phyloP scores from a whole-genome alignment of 495 filamentous ascomycete species.

The Copromyces sp. region DNA sequence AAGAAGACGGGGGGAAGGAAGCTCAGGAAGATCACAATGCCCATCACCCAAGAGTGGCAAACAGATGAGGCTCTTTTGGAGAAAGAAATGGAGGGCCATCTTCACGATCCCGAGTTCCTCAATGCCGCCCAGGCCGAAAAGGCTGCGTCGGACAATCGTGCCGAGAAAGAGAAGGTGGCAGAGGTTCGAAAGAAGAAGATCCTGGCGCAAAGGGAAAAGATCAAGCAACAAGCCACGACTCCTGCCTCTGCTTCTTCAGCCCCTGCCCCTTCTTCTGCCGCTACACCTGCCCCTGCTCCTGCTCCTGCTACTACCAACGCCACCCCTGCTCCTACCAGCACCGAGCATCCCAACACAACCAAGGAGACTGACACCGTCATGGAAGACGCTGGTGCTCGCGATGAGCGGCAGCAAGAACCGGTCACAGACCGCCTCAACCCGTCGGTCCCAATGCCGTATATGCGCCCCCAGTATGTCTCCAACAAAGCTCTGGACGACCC shows the following conservation, averaged over 20 bases:
- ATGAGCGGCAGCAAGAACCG: background rate
- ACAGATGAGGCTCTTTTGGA: conserved; percentile 38
- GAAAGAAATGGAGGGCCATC: conserved; percentile 39
- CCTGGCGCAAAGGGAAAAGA: conserved; percentile 12
- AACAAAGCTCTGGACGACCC: conserved; percentile 31
- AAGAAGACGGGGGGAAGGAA: conserved; percentile 2
- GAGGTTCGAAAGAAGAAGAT: conserved; percentile 15
- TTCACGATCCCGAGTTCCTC: conserved; percentile 35
- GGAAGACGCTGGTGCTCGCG: background rate
- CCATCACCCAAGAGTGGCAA: conserved; percentile 38
- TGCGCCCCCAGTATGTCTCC: background rate
- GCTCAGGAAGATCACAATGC: conserved; percentile 14
- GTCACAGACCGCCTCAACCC: background rate
- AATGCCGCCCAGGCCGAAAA: conserved; percentile 23
- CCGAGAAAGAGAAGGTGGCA: conserved; percentile 3
- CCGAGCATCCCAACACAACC: background rate
- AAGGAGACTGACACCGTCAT: background rate
- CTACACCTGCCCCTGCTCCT: background rate
- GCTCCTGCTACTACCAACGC: background rate
- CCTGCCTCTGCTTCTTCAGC: background rate
- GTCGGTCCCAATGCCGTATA: background rate
- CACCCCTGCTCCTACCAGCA: background rate
- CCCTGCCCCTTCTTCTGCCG: background rate
- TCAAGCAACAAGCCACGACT: conserved; percentile 5
- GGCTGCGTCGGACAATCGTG: conserved; percentile 20